A percentile compares a stretch with the other conserved stretches of the same genome.
These are phyloP conservation scores for Microglena sp. DNA, from an alignment of 139 green algal genomes.

Conservation along the genomic window DNA sequence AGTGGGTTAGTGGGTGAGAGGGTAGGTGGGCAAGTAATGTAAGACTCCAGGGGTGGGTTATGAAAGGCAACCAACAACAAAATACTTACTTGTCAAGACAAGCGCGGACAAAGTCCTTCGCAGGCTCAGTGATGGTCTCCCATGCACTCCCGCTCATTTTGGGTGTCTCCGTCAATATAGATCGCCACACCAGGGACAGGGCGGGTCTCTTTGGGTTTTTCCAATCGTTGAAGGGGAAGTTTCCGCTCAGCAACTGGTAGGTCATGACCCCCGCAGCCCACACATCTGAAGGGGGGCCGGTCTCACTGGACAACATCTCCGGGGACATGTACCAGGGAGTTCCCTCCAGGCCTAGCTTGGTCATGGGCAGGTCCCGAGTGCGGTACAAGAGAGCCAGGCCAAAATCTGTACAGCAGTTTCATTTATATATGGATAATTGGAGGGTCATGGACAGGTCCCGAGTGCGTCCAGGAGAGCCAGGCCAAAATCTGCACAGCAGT, in stretches of 20 bases:
- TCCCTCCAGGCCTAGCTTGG: constrained; percentile 78
- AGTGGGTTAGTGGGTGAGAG: no score
- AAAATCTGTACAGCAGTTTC: constrained; percentile 59
- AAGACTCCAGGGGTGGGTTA: no score
- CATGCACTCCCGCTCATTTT: constrained; percentile 46
- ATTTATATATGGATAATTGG: no score
- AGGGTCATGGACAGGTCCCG: constrained; percentile 51
- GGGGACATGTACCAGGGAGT: constrained; percentile 84
- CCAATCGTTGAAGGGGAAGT: constrained; percentile 81
- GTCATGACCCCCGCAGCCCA: constrained; percentile 85
- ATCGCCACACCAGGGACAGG: constrained; percentile 64
- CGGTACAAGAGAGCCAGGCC: constrained; percentile 78
- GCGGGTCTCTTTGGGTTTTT: constrained; percentile 50
- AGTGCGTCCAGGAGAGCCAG: constrained; percentile 74
- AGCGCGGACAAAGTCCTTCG: constrained; percentile 82
- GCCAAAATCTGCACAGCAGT: constrained; percentile 68
- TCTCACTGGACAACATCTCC: constrained; percentile 61
- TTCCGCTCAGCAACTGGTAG: constrained; percentile 74
- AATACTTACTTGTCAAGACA: no score
- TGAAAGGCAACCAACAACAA: no score
- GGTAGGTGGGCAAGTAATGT: no score
- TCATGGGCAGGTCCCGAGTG: constrained; percentile 53
- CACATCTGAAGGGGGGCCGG: constrained; percentile 64
- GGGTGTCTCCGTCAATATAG: constrained; percentile 65
- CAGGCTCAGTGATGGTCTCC: constrained; percentile 55